Evolutionary conservation across 2,329 filamentous ascomycete species (phyloP).

Genomic region (Colletotrichum higginsianum): DNA sequence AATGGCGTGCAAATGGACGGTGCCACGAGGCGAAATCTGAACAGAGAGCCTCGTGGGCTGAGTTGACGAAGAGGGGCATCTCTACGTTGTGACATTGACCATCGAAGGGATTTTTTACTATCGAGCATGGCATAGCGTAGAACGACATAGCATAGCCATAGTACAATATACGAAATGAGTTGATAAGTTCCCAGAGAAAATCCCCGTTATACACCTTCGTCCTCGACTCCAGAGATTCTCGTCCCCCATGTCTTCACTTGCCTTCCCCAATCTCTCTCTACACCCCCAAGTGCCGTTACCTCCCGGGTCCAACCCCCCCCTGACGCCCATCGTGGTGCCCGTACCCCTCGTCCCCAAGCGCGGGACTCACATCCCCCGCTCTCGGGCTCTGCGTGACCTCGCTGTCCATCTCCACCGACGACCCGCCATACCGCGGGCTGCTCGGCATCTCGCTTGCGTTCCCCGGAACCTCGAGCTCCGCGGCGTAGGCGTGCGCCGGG

Average conservation of each 20-base stretch:
- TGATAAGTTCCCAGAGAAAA: background rate
- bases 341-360: background rate
- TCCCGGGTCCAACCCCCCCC: background rate
- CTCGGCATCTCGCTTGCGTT: slow-evolving; percentile 36
- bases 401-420: slow-evolving; percentile 29
- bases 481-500: background rate
- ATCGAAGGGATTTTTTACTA: background rate
- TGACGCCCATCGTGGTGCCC: background rate
- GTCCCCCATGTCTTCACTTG: background rate
- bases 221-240: no score
- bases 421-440: slow-evolving; percentile 29
- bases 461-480: slow-evolving; percentile 26
- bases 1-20: background rate
- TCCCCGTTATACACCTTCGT: no score
- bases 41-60: background rate
- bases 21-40: background rate
- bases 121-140: background rate
- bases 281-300: background rate
- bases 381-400: slow-evolving; percentile 22
- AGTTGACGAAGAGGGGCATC: background rate
- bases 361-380: slow-evolving; percentile 5
- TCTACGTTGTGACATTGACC: background rate
- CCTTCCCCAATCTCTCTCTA: background rate
- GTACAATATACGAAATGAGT: background rate
- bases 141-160: background rate